Conservation (phyloP, 805 yeast species). For the Ogataea nakhonphanomensis region DNA sequence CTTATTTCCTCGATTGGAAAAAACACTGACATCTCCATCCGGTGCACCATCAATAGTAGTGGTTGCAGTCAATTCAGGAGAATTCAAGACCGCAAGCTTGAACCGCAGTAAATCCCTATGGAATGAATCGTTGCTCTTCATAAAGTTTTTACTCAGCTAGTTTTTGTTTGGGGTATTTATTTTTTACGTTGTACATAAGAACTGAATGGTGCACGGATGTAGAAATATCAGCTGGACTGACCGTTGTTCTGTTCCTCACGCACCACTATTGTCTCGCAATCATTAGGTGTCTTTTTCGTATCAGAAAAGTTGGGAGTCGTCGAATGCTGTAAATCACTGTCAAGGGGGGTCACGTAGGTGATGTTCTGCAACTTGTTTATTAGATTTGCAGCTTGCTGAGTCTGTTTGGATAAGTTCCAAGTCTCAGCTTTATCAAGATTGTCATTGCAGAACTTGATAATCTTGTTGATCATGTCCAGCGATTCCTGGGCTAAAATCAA, state of each 20-base stretch:
- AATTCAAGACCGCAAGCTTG: slow-evolving; percentile 19
- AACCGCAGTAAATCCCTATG: slow-evolving; percentile 27
- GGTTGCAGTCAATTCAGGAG: slow-evolving; percentile 8
- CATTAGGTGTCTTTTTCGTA: slow-evolving; percentile 3
- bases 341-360: slow-evolving; percentile 16
- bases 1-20: slow-evolving; percentile 34
- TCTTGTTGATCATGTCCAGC: slow-evolving; percentile 77
- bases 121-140: slow-evolving; percentile 12
- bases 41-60: slow-evolving; percentile 10
- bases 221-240: background rate
- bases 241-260: background rate
- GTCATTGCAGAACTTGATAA: slow-evolving; percentile 80
- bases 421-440: slow-evolving; percentile 80
- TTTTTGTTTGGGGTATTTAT: slow-evolving; percentile 3
- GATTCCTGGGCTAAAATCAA: slow-evolving; percentile 85
- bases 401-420: slow-evolving; percentile 49
- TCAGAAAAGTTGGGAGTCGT: slow-evolving; percentile 2
- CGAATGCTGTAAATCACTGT: slow-evolving; percentile 2
- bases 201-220: slow-evolving; percentile 3
- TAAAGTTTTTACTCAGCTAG: background rate
- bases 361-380: slow-evolving; percentile 28
- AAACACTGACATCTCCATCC: slow-evolving; percentile 18
- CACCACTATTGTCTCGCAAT: slow-evolving; percentile 6
- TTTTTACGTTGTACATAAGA: background rate
- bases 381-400: slow-evolving; percentile 27